Percentiles rank a stretch among this genome's conserved stretches.
phyloP scores from a whole-genome alignment of 345 rosid genomes.

The Lepidium didymum region DNA sequence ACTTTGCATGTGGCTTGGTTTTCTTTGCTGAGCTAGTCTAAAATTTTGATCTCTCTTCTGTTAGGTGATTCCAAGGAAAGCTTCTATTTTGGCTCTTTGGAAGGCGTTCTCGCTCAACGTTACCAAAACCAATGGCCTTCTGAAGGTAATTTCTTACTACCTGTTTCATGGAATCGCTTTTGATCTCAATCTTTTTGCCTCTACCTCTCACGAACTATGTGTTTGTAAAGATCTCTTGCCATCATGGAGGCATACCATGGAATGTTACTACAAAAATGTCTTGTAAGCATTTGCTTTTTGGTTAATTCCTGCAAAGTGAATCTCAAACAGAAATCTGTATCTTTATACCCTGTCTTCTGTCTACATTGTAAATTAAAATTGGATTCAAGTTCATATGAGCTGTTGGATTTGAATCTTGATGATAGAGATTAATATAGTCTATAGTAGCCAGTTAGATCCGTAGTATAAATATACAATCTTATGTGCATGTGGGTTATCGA shows the following conservation, averaged over 20 bases:
- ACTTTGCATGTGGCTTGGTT: not conserved
- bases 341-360: not conserved
- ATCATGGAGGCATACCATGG: conserved; percentile 69
- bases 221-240: conserved; percentile 60
- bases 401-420: not conserved
- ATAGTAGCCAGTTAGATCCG: not conserved
- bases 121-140: conserved; percentile 73
- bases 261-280: conserved; percentile 41
- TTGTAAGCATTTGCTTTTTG: conserved; percentile 36
- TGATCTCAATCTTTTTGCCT: not conserved
- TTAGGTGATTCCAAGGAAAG: conserved; percentile 80
- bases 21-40: not conserved
- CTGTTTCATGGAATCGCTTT: not conserved
- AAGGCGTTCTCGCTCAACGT: conserved; percentile 27
- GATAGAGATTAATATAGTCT: not conserved
- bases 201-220: not conserved
- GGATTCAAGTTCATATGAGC: not conserved
- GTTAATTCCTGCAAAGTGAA: not conserved
- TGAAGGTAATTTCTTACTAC: conserved; percentile 33
- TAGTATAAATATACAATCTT: not conserved
- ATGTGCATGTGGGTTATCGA: not conserved
- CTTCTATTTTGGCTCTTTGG: conserved; percentile 61
- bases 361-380: not conserved
- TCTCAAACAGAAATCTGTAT: not conserved
- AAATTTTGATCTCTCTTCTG: not conserved